A percentile compares a stretch with the other conserved stretches of the same genome.
Evolutionary conservation across 139 green algal genomes (phyloP).

Genomic region (Yamagishiella unicocca): DNA sequence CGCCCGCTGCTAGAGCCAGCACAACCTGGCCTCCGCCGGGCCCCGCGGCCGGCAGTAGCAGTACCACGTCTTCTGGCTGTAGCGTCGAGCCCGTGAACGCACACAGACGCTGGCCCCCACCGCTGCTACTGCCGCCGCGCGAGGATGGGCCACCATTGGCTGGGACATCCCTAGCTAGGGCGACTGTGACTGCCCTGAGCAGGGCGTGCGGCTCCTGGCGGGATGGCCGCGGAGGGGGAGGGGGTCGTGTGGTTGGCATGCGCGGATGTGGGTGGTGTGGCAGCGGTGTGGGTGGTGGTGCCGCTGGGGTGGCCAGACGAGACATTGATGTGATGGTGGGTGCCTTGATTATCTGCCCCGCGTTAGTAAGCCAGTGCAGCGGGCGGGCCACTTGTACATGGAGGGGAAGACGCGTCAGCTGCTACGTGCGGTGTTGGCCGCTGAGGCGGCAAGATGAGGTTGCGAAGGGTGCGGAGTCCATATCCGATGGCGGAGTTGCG

Average conservation of each 20-base stretch:
- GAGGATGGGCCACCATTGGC: background rate
- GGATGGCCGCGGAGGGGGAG: background rate
- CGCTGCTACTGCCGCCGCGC: background rate
- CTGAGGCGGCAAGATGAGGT: background rate
- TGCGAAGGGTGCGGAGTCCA: background rate
- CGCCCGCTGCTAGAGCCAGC: background rate
- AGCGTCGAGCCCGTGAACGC: background rate
- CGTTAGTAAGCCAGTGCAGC: background rate
- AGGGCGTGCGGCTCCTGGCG: background rate
- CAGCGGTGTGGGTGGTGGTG: too few relatives aligned
- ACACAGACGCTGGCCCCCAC: background rate
- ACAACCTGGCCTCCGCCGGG: background rate
- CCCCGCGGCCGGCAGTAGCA: background rate
- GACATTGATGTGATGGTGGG: background rate
- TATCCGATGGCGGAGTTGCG: too few relatives aligned
- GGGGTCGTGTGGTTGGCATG: background rate
- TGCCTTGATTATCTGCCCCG: background rate
- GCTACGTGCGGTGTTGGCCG: background rate
- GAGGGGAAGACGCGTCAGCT: background rate
- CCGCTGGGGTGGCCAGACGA: too few relatives aligned
- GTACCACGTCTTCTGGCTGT: constrained; percentile 1
- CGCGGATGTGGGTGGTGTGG: too few relatives aligned
- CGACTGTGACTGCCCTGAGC: background rate
- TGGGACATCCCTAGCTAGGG: background rate
- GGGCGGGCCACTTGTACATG: background rate